Conservation (phyloP, 2,329 filamentous ascomycete genomes). For the Ophidiomyces ophidiicola region DNA sequence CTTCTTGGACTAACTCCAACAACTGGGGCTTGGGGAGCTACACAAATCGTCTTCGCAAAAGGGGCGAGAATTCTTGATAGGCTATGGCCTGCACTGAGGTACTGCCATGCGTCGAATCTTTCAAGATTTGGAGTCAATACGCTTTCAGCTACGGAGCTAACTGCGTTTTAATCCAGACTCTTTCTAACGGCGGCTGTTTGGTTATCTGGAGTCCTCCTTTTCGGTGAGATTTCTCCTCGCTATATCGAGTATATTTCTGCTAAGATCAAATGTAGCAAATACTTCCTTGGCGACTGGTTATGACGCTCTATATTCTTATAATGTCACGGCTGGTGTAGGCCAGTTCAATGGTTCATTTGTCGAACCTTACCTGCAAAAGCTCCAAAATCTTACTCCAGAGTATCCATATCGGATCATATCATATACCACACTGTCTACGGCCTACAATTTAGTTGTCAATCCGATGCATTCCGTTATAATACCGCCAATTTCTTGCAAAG, state of each 20-base stretch:
- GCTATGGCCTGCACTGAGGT: constrained; percentile 2
- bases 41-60: constrained; percentile 1
- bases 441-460: background rate
- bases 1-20: constrained; percentile 1
- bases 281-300: constrained; percentile 2
- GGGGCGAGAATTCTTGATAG: background rate
- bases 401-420: constrained; percentile 4
- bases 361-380: constrained; percentile 2
- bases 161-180: too few species aligned
- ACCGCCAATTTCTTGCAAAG: background rate
- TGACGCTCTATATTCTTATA: constrained; percentile 1
- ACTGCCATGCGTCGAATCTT: background rate
- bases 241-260: background rate
- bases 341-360: constrained; percentile 5
- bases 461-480: constrained; percentile 3
- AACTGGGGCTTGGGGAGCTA: background rate
- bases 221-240: background rate
- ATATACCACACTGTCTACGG: constrained; percentile 2
- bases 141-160: too few species aligned
- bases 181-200: background rate
- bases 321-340: constrained; percentile 3
- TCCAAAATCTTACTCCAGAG: constrained; percentile 1
- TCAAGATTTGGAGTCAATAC: too few species aligned
- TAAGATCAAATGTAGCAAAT: background rate
- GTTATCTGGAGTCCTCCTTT: constrained; percentile 3